phyloP scores from a whole-genome alignment of 1,284 basidiomycete species.

The Crocinoboletus sp. region DNA sequence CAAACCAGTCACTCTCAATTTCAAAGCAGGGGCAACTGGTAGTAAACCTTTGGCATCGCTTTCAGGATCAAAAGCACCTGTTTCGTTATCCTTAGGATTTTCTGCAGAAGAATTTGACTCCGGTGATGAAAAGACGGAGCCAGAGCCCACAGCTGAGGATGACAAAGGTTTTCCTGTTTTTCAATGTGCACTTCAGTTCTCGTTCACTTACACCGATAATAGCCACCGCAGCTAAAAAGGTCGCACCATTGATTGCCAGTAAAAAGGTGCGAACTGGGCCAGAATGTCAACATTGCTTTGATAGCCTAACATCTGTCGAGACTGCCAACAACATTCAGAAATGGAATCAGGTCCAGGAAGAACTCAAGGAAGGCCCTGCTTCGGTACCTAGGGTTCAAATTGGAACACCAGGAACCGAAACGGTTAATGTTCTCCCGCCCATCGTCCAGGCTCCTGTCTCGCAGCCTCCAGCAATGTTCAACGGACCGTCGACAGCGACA shows the following conservation, averaged over 20 bases:
- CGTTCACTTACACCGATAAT: constrained; percentile 25
- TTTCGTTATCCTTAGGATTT: constrained; percentile 51
- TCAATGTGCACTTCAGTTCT: constrained; percentile 10
- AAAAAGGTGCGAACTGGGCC: constrained; percentile 67
- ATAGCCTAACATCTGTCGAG: constrained; percentile 37
- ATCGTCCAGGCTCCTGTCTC: constrained; percentile 6
- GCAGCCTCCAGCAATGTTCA: constrained; percentile 22
- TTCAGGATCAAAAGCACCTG: constrained; percentile 29
- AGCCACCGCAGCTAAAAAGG: constrained; percentile 66
- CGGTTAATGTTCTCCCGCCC: not conserved
- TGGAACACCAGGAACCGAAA: constrained; percentile 11
- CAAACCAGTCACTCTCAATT: constrained; percentile 73
- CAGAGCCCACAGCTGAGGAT: constrained; percentile 36
- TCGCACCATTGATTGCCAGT: constrained; percentile 80
- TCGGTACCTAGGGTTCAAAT: constrained; percentile 20
- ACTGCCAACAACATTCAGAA: constrained; percentile 87
- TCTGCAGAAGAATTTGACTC: constrained; percentile 42
- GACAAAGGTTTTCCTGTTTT: constrained; percentile 49
- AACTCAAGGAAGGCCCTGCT: constrained; percentile 51
- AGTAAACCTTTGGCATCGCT: constrained; percentile 33
- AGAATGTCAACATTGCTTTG: not conserved
- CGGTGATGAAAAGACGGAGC: constrained; percentile 36
- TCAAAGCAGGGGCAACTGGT: constrained; percentile 48
- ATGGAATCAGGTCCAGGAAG: constrained; percentile 92
- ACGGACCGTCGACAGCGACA: constrained; percentile 25